Conservation (phyloP, 805 yeast genomes). For the Ogataea dorogensis region DNA sequence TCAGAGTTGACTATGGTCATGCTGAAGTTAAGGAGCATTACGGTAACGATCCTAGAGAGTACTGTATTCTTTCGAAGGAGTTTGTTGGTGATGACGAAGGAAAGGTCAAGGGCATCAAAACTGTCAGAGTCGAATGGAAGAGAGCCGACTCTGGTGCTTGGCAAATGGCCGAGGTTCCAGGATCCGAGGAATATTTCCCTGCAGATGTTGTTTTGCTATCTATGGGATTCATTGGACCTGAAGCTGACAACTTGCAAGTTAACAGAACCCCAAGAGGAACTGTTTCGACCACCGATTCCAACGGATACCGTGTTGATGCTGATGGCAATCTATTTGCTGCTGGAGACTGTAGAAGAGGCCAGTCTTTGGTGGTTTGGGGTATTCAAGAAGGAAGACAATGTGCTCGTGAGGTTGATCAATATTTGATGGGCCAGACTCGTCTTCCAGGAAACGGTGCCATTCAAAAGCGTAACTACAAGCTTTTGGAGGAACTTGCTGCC, state of each 20-base stretch:
- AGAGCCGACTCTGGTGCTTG: conserved; percentile 93
- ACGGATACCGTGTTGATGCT: conserved; percentile 62
- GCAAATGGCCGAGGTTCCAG: conserved; percentile 98
- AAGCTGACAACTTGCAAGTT: conserved; percentile 67
- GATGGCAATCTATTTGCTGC: conserved; percentile 83
- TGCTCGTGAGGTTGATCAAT: conserved; percentile 88
- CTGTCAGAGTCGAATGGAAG: conserved; percentile 98
- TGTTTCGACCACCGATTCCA: conserved; percentile 58
- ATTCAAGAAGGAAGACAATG: conserved; percentile 99
- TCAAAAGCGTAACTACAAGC: conserved; percentile 75
- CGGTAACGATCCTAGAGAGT: conserved; percentile 97
- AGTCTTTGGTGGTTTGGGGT: conserved; percentile 98
- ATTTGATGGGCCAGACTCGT: conserved; percentile 71
- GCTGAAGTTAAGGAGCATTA: conserved; percentile 91
- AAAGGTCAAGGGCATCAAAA: conserved; percentile 90
- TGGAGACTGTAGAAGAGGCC: conserved; percentile 99
- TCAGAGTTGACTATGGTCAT: conserved; percentile 98
- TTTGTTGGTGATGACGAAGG: conserved; percentile 94
- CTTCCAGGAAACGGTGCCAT: conserved; percentile 95
- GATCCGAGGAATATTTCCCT: conserved; percentile 88
- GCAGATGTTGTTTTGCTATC: conserved; percentile 93
- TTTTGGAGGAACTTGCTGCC: conserved; percentile 74
- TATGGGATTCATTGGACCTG: conserved; percentile 98
- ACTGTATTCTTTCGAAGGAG: conserved; percentile 91
- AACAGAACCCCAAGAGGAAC: conserved; percentile 84